These are phyloP conservation scores for Arthrobotrys pseudoclavata DNA, from an alignment of 2,329 filamentous ascomycete genomes.

Conservation along the genomic window DNA sequence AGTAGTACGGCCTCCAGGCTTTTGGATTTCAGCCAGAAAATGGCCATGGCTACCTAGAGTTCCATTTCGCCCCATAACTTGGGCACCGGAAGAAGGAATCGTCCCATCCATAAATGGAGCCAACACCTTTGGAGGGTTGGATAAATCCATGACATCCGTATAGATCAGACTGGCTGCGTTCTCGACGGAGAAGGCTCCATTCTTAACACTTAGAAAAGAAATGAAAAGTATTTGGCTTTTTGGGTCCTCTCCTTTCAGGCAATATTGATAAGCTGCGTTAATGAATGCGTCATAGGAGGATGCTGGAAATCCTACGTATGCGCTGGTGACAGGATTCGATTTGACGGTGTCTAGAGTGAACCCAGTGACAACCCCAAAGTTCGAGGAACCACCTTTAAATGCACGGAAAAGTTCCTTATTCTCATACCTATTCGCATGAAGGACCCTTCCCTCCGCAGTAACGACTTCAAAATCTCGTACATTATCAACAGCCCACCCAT, in stretches of 20 bases:
- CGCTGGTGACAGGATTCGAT: not conserved
- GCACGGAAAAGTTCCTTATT: slow-evolving; percentile 67
- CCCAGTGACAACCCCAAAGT: slow-evolving; percentile 65
- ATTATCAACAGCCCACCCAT: slow-evolving; percentile 71
- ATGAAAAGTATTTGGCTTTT: slow-evolving; percentile 20
- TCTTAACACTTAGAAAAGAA: not conserved
- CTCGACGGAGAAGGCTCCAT: not conserved
- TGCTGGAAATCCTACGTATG: not conserved
- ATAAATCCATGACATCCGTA: slow-evolving; percentile 15
- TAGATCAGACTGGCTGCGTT: not conserved
- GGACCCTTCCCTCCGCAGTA: slow-evolving; percentile 69
- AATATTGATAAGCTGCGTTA: slow-evolving; percentile 15
- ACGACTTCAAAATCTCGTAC: slow-evolving; percentile 71
- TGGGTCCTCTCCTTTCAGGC: slow-evolving; percentile 3
- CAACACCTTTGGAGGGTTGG: slow-evolving; percentile 33
- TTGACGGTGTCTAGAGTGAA: slow-evolving; percentile 56
- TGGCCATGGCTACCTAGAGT: slow-evolving; percentile 18
- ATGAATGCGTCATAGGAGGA: slow-evolving; percentile 24
- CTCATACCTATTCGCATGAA: slow-evolving; percentile 67
- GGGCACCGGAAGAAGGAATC: not conserved
- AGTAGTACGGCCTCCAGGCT: slow-evolving; percentile 24
- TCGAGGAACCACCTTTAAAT: slow-evolving; percentile 64
- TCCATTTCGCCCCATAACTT: not conserved
- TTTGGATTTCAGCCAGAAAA: not conserved
- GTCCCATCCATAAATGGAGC: slow-evolving; percentile 46